Evolutionary conservation across 331 rosid genomes (phyloP), one percentile per base, ranked within the genome.

Genomic region (Quercus lobata): DNA sequence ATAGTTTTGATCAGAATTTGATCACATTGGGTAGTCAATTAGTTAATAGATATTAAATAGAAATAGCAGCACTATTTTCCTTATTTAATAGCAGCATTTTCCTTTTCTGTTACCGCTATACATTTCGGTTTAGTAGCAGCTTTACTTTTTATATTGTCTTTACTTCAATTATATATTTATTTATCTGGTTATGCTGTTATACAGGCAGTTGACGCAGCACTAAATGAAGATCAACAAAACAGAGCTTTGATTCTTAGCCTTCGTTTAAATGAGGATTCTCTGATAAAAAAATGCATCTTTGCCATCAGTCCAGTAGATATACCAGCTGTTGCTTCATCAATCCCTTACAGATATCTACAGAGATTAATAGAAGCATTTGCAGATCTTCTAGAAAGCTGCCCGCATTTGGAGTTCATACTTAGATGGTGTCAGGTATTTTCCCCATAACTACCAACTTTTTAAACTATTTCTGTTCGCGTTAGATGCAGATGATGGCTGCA

Each of bases 131-230:
- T 24, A 60, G 34, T 60, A 25, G 68, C 18, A 22, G 18, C 24
- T 11, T 25, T 60, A 7, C 5, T 25, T 30, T 3, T 63, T 27
- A 2, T 30, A 68, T 68, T 55, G 66, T 4, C 74, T 49, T 57
- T 37, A 66, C 2, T 35, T 11, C n/a, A 35, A 25, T 21, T 22
- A 5, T 25, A 52, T 17, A 2, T n/a, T 17, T 41, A 9, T 11
- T 71, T 71, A 12, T 63, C 24, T 55, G 63, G 52, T 82, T 57
- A 37, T 57, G 15, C 81, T 84, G 52, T 74, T 66, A 55, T n/a
- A 78, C 91, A 96, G 99, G 99, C 97, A 41, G 93, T 96, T 74
- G 93, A 90, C 78, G 88, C 84, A 25, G 97, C 99, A 79, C 88
- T 89, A 9, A 76, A 70, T 57, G 91, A 93, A 83, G 87, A 84